Conservation (phyloP, 116 monocot genomes). For the Zostera marina region DNA sequence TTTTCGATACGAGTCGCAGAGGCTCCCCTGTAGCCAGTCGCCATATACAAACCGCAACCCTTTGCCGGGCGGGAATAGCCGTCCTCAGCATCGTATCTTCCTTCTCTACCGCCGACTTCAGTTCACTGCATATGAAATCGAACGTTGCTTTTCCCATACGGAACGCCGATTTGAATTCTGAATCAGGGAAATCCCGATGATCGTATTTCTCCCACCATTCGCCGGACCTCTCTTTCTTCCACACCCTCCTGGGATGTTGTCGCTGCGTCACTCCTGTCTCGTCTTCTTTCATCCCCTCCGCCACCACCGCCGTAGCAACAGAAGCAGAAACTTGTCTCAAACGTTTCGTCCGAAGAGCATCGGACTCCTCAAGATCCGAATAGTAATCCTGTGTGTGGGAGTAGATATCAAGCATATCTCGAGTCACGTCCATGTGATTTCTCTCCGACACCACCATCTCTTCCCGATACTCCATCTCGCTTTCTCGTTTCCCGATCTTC, state of each 20-base stretch:
- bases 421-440: constrained; percentile 16
- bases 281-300: not conserved
- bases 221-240: constrained; percentile 52
- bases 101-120: constrained; percentile 51
- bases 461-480: constrained; percentile 9
- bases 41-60: constrained; percentile 80
- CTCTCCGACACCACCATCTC: constrained; percentile 27
- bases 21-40: constrained; percentile 83
- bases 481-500: constrained; percentile 14
- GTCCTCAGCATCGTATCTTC: constrained; percentile 82
- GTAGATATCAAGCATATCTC: constrained; percentile 25
- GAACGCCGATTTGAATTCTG: constrained; percentile 35
- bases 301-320: constrained; percentile 3
- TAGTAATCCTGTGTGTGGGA: constrained; percentile 22
- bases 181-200: constrained; percentile 50
- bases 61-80: constrained; percentile 72
- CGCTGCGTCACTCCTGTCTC: not conserved
- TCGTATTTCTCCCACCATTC: constrained; percentile 56
- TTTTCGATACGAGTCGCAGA: constrained; percentile 58
- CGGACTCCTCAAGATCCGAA: constrained; percentile 32
- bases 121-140: constrained; percentile 55
- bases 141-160: constrained; percentile 46
- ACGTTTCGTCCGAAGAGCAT: constrained; percentile 14
- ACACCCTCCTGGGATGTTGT: constrained; percentile 34
- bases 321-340: constrained; percentile 20